phyloP scores from a whole-genome alignment of 1,284 basidiomycete species.

The Leucoagaricus sp. region DNA sequence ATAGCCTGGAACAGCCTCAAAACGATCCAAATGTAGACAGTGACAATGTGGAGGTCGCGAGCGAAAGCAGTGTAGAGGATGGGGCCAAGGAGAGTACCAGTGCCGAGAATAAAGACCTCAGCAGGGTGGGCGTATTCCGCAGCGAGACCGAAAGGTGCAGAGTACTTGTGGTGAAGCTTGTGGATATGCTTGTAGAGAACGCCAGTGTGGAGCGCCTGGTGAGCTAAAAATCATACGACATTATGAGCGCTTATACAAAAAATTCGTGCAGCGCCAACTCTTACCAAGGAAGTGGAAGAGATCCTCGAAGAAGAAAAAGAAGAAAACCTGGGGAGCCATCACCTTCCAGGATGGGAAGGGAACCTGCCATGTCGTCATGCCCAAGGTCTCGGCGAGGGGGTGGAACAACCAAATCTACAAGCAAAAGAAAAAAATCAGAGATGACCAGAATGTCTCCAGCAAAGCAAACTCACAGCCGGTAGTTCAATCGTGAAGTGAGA shows the following conservation, averaged over 20 bases:
- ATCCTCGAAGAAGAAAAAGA: conserved; percentile 98
- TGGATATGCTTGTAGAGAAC: conserved; percentile 96
- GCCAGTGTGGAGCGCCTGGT: conserved; percentile 90
- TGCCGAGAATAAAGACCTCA: conserved; percentile 89
- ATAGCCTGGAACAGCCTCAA: conserved; percentile 97
- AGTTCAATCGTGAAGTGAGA: conserved; percentile 97
- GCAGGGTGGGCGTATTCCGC: conserved; percentile 98
- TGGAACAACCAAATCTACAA: conserved; percentile 96
- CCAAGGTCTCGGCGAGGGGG: conserved; percentile 87
- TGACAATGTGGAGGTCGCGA: conserved; percentile 82
- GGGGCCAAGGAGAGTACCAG: conserved; percentile 87
- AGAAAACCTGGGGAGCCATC: conserved; percentile 80
- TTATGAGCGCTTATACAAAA: neutral
- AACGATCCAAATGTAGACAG: conserved; percentile 93
- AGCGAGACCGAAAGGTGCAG: conserved; percentile 95
- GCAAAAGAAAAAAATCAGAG: neutral
- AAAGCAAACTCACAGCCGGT: conserved; percentile 65
- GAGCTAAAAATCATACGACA: conserved; percentile 52
- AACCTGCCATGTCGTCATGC: conserved; percentile 91
- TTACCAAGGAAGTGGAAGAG: conserved; percentile 83
- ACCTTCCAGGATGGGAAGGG: conserved; percentile 80
- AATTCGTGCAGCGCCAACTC: conserved; percentile 21
- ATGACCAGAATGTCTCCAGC: neutral
- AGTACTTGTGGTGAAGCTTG: conserved; percentile 98
- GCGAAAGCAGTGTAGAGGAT: conserved; percentile 82